Conservation (phyloP, 257 asterid species). For the Solanum commersonii region DNA sequence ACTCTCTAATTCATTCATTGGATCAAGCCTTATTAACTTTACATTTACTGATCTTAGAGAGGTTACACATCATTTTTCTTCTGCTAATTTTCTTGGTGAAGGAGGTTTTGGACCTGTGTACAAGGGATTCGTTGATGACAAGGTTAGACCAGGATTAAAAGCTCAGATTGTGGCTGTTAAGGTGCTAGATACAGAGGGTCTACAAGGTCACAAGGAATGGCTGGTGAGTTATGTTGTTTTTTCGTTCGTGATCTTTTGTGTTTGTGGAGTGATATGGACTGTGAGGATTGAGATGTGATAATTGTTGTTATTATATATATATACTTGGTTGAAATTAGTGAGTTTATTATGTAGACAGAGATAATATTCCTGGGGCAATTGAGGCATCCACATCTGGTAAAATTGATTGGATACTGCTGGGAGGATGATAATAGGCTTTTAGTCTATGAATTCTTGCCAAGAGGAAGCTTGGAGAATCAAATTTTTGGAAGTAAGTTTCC, state of each 20-base stretch:
- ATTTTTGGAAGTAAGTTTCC: conserved; percentile 3
- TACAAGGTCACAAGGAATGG: conserved; percentile 10
- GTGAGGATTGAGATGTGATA: background rate
- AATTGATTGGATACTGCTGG: conserved; percentile 6
- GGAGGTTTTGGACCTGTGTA: conserved; percentile 3
- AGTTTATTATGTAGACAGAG: background rate
- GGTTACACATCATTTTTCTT: background rate
- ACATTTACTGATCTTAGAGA: conserved; percentile 4
- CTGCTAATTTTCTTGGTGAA: conserved; percentile 1
- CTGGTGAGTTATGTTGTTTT: background rate
- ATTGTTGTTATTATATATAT: background rate
- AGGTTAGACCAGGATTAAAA: background rate
- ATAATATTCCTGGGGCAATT: conserved; percentile 3
- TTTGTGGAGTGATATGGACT: background rate
- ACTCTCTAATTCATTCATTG: conserved; percentile 5
- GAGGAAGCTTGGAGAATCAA: conserved; percentile 5
- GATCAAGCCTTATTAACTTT: background rate
- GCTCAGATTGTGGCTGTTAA: conserved; percentile 7
- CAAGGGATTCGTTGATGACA: conserved; percentile 2
- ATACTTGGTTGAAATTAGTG: background rate
- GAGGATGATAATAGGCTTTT: background rate
- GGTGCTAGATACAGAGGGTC: conserved; percentile 1
- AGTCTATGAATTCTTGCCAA: conserved; percentile 1
- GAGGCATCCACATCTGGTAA: conserved; percentile 5
- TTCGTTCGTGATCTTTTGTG: background rate